Conservation (phyloP, 2,329 filamentous ascomycete species). For the Chalaropsis thielavioides region DNA sequence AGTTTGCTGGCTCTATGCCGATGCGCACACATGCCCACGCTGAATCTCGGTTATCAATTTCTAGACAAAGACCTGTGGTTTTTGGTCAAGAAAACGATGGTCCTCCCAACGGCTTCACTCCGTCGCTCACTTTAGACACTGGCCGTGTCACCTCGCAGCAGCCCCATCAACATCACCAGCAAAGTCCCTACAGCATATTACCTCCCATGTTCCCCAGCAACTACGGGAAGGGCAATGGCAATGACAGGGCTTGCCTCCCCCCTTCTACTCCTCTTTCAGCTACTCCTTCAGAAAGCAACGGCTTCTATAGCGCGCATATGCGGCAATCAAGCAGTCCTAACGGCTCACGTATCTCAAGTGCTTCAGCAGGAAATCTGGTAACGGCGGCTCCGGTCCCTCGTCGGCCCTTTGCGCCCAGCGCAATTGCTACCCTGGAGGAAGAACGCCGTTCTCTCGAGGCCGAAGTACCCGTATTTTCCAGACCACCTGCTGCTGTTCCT, state of each 20-base stretch:
- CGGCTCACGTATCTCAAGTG: background rate
- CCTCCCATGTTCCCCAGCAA: constrained; percentile 7
- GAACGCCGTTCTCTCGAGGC: constrained; percentile 14
- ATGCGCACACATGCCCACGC: constrained; percentile 11
- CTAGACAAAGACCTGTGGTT: constrained; percentile 10
- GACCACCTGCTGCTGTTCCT: constrained; percentile 13
- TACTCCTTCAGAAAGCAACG: background rate
- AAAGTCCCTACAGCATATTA: constrained; percentile 5
- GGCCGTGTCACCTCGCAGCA: background rate
- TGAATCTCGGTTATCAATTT: constrained; percentile 10
- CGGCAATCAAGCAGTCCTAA: constrained; percentile 11
- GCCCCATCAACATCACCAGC: background rate
- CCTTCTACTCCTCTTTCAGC: constrained; percentile 7
- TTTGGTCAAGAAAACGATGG: background rate
- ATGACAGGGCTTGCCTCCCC: constrained; percentile 2
- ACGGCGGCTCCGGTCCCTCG: constrained; percentile 14
- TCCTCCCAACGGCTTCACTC: constrained; percentile 1
- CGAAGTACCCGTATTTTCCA: constrained; percentile 10
- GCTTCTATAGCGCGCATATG: constrained; percentile 6
- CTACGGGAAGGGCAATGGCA: background rate
- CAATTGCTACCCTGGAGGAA: constrained; percentile 17
- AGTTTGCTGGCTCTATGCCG: constrained; percentile 12
- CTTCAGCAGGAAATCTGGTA: constrained; percentile 5
- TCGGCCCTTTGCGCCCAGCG: constrained; percentile 16
- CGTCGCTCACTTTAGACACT: constrained; percentile 5